A percentile compares a stretch with the other conserved stretches of the same genome.
phyloP scores from a whole-genome alignment of 2,329 filamentous ascomycete species.

The Trichoderma gracile region DNA sequence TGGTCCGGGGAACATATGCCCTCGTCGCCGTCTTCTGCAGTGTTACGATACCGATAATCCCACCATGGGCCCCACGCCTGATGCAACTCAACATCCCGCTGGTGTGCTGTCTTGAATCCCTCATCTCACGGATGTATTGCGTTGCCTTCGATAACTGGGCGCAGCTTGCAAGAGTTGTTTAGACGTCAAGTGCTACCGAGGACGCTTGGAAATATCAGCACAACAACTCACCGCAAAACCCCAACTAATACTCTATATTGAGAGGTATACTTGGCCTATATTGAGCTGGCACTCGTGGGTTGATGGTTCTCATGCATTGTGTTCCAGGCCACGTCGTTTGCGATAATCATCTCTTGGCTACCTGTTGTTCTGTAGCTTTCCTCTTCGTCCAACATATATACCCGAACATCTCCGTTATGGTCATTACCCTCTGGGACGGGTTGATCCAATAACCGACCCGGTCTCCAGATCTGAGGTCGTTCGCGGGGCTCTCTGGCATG shows the following conservation, averaged over 20 bases:
- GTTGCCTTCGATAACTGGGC: too few species aligned
- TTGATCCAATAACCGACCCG: background rate
- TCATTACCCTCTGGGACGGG: background rate
- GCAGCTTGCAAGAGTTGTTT: too few species aligned
- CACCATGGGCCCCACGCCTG: background rate
- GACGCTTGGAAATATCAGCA: background rate
- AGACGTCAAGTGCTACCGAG: background rate
- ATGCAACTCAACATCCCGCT: too few species aligned
- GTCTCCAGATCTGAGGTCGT: constrained; percentile 8
- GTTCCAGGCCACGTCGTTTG: background rate
- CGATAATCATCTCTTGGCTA: background rate
- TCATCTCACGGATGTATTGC: background rate
- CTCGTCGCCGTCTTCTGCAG: background rate
- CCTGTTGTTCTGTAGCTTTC: background rate
- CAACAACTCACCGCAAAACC: background rate
- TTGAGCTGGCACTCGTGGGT: background rate
- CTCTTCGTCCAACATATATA: background rate
- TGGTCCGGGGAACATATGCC: background rate
- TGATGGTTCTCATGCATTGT: background rate
- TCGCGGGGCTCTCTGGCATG: background rate
- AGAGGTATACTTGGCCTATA: background rate
- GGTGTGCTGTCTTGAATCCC: background rate
- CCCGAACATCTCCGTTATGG: background rate
- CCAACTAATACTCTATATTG: background rate
- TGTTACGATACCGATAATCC: background rate